These are phyloP conservation scores for Boeremia lycopersici DNA, from an alignment of 2,329 filamentous ascomycete genomes.

Conservation along the genomic window DNA sequence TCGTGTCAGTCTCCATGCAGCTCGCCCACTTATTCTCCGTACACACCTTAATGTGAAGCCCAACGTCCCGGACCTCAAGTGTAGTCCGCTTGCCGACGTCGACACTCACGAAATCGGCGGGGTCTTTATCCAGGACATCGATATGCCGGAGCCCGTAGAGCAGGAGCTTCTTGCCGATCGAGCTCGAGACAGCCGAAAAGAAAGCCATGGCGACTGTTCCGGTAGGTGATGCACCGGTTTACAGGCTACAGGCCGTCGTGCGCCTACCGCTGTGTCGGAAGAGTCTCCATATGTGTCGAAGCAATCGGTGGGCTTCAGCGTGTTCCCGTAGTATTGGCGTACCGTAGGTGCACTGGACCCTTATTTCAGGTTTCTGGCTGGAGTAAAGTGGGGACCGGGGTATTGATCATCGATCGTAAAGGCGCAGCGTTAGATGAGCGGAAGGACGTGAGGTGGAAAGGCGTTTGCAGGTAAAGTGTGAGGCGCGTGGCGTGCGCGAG, in stretches of 20 bases:
- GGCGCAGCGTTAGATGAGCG: not conserved
- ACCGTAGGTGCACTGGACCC: conserved; percentile 18
- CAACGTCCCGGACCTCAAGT: conserved; percentile 86
- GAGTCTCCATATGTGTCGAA: conserved; percentile 36
- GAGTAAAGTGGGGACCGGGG: conserved; percentile 6
- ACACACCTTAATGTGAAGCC: conserved; percentile 75
- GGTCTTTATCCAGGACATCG: conserved; percentile 86
- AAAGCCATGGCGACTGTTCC: conserved; percentile 62
- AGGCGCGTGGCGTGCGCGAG: conserved; percentile 27
- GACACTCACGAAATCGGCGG: conserved; percentile 85
- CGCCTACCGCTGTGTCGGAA: conserved; percentile 36
- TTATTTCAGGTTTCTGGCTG: not conserved
- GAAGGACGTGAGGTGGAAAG: conserved; percentile 1
- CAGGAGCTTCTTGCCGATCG: conserved; percentile 84
- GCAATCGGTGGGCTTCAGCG: not conserved
- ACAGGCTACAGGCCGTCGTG: conserved; percentile 28
- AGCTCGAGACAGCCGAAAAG: conserved; percentile 71
- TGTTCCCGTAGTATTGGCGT: conserved; percentile 10
- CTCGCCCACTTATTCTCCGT: not conserved
- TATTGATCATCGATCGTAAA: not conserved
- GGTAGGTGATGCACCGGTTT: conserved; percentile 16
- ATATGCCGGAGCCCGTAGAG: conserved; percentile 83
- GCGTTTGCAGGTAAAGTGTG: conserved; percentile 4
- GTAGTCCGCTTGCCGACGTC: conserved; percentile 80
- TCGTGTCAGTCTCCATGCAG: not conserved